Base-by-base conservation (phyloP, 768 basidiomycete species). In the Tulasnella sp. region DNA sequence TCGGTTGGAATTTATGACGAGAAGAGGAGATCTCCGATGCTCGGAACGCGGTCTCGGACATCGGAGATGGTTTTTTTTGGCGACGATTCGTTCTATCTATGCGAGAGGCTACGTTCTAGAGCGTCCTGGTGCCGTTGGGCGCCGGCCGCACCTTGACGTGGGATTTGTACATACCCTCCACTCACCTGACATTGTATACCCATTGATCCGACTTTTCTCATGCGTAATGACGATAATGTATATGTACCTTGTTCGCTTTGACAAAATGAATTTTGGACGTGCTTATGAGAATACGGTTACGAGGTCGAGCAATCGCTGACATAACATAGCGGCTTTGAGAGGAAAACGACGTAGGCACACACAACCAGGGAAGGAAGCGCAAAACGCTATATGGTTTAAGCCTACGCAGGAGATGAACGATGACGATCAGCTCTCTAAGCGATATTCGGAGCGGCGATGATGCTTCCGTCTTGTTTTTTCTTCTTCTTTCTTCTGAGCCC, bases 401-500 rank as follows among this genome's bases (percentile, higher is more conserved):
- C 46, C 46, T 14, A 18, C 1, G 46, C 16, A 16, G 46, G 46
- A 42, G 7, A 42, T 42, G 42, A 42, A 14, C 14, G 60, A 64
- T 64, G 64, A 37, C 28, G 64, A 69, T 69, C 34, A 69, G 37
- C 64, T 69, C 31, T 64, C 58, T 28, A 14, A 31, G 18, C 31
- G 34, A 28, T 31, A 14, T 20, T 69, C 64, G 64, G 64, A 69
- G 64, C 64, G 64, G 64, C 64, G 31, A 69, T 69, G n/a, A 69
- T 16, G 12, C 46, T 18, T 46, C 46, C 16, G 46, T 46, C 46
- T 18, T 46, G 14, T 46, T 46, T 16, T 46, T 6, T 37, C 37
- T 37, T 37, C 37, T 37, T 28, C 16, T 37, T 31, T 28, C 60
- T 64, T 69, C 64, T 69, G 64, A 69, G 64, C 64, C 64, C 64